Conservation (phyloP, 352 stramenopile species). For the Globisporangium orthogonon region DNA sequence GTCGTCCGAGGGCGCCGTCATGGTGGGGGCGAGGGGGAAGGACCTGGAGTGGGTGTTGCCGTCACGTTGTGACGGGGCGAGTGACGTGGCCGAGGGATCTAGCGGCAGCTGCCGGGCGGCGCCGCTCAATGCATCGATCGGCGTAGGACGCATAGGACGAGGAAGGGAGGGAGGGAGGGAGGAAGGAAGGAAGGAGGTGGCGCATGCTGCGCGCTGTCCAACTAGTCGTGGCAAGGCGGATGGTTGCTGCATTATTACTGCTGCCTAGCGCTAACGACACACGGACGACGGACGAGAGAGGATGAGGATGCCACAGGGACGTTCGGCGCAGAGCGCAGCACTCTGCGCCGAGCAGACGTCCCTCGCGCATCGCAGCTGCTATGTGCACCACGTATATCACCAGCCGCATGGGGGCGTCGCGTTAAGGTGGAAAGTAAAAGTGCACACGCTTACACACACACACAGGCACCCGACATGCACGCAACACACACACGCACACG, state of each 20-base stretch:
- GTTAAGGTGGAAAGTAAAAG: constrained; percentile 68
- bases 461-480: too few relatives aligned
- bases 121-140: background rate
- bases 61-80: background rate
- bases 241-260: too few relatives aligned
- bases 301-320: constrained; percentile 34
- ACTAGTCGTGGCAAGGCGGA: too few relatives aligned
- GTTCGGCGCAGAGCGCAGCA: constrained; percentile 12
- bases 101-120: too few relatives aligned
- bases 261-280: too few relatives aligned
- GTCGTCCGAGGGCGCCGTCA: background rate
- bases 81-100: background rate
- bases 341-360: constrained; percentile 13
- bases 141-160: too few relatives aligned
- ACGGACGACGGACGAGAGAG: background rate
- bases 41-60: background rate
- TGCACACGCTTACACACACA: constrained; percentile 19
- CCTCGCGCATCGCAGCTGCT: constrained; percentile 38
- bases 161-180: too few relatives aligned
- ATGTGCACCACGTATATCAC: constrained; percentile 85
- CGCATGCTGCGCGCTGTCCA: too few relatives aligned
- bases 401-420: constrained; percentile 30
- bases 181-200: too few relatives aligned
- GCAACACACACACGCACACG: background rate
- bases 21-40: background rate